These are phyloP conservation scores for Psilocybe subaeruginosa DNA, from an alignment of 768 basidiomycete species.

Conservation along the genomic window DNA sequence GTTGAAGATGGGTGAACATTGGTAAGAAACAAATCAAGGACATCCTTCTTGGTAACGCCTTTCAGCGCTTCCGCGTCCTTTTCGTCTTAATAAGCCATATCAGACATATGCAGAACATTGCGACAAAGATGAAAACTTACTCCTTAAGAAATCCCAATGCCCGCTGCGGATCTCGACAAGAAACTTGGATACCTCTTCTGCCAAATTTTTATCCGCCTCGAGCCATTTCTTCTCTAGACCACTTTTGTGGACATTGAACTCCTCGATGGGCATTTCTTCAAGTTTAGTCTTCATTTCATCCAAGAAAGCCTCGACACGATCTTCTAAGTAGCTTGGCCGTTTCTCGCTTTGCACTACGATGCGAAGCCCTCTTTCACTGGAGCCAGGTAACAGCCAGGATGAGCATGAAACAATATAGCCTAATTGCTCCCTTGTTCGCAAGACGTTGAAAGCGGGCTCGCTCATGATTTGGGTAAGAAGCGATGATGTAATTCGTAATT, in stretches of 20 bases:
- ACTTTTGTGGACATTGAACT: conserved; percentile 78
- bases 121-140: conserved; percentile 47
- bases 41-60: conserved; percentile 72
- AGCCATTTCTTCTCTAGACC: conserved; percentile 81
- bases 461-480: conserved; percentile 82
- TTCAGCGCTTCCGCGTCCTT: conserved; percentile 72
- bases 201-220: conserved; percentile 88
- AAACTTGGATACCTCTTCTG: conserved; percentile 75
- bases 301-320: conserved; percentile 88
- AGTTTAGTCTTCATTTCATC: conserved; percentile 70
- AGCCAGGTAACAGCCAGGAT: conserved; percentile 59
- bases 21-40: conserved; percentile 69
- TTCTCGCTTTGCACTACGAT: conserved; percentile 91
- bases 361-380: conserved; percentile 74
- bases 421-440: conserved; percentile 94
- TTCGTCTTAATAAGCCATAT: conserved; percentile 48
- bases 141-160: conserved; percentile 84
- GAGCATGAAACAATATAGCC: conserved; percentile 86
- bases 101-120: conserved; percentile 10
- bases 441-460: conserved; percentile 91
- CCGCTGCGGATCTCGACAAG: conserved; percentile 75
- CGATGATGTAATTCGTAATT: conserved; percentile 63
- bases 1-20: conserved; percentile 71
- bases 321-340: conserved; percentile 77
- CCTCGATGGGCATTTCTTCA: conserved; percentile 66